Conservation (phyloP, 257 asterid species). For the Solanum bulbocastanum region DNA sequence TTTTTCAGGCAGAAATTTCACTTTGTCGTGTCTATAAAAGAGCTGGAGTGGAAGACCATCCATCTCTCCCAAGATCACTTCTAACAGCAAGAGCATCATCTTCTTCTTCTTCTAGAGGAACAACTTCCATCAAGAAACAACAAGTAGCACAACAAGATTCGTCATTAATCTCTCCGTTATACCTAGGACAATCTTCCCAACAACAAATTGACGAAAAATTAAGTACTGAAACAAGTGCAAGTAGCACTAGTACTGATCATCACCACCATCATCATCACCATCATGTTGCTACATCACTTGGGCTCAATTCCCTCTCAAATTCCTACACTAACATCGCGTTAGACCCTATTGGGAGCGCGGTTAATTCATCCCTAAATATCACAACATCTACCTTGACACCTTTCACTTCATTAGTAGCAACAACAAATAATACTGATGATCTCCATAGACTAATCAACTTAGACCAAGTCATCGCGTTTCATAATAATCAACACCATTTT, state of each 20-base stretch:
- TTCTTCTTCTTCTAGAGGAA: slow-evolving; percentile 20
- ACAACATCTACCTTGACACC: background rate
- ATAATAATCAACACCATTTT: slow-evolving; percentile 13
- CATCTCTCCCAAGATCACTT: slow-evolving; percentile 62
- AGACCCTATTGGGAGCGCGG: background rate
- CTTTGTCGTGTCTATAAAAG: slow-evolving; percentile 90
- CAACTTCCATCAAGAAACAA: slow-evolving; percentile 3
- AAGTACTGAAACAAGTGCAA: slow-evolving; percentile 41
- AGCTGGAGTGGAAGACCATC: slow-evolving; percentile 89
- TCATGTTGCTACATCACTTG: slow-evolving; percentile 30
- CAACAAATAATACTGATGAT: slow-evolving; percentile 26
- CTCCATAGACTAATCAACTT: slow-evolving; percentile 58
- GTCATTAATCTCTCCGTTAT: background rate
- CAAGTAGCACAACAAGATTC: background rate
- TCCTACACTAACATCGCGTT: slow-evolving; percentile 3
- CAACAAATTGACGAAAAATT: slow-evolving; percentile 20
- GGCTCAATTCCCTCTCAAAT: slow-evolving; percentile 28
- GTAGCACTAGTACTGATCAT: slow-evolving; percentile 26
- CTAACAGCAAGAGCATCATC: slow-evolving; percentile 25
- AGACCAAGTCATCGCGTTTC: slow-evolving; percentile 16
- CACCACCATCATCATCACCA: background rate
- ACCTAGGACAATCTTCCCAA: background rate
- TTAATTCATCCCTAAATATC: slow-evolving; percentile 12
- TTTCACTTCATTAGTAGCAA: slow-evolving; percentile 11
- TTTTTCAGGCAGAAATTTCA: slow-evolving; percentile 81